Conservation (phyloP, 441 rosid genomes). For the Euphorbia neoarborescens region DNA sequence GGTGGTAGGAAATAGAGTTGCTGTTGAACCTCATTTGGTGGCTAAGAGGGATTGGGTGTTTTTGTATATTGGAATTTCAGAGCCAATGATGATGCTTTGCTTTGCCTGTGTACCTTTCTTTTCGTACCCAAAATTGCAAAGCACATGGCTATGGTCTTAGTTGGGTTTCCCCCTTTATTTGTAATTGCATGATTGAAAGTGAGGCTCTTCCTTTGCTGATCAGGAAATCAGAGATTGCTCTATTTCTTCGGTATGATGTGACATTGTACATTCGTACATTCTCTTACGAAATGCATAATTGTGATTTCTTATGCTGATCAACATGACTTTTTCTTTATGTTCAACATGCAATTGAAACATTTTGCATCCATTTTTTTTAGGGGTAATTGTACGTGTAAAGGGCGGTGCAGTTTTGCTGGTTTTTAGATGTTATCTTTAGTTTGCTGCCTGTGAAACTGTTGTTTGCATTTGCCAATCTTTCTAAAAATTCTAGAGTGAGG, state of each 20-base stretch:
- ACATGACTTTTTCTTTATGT: too few relatives aligned
- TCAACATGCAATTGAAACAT: too few relatives aligned
- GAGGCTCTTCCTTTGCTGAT: background rate
- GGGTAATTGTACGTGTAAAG: background rate
- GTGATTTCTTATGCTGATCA: background rate
- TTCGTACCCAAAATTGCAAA: background rate
- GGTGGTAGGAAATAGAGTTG: conserved; percentile 17
- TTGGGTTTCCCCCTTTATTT: background rate
- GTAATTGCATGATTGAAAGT: background rate
- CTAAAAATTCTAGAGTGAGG: background rate
- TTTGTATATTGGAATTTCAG: conserved; percentile 10
- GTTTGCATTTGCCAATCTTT: background rate
- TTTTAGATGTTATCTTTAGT: background rate
- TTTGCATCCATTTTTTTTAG: too few relatives aligned
- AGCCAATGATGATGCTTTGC: conserved; percentile 1
- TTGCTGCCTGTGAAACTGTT: background rate
- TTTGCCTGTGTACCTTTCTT: background rate
- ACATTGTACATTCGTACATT: background rate
- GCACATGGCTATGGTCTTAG: conserved; percentile 7
- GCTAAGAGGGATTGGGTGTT: conserved; percentile 11
- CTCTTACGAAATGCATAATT: background rate
- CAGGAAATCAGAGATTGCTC: background rate
- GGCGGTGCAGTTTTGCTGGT: background rate
- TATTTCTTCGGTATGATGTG: background rate
- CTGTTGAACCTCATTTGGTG: conserved; percentile 12